These are phyloP conservation scores for Crassisporium funariophilum DNA, from an alignment of 768 basidiomycete genomes.

Conservation along the genomic window DNA sequence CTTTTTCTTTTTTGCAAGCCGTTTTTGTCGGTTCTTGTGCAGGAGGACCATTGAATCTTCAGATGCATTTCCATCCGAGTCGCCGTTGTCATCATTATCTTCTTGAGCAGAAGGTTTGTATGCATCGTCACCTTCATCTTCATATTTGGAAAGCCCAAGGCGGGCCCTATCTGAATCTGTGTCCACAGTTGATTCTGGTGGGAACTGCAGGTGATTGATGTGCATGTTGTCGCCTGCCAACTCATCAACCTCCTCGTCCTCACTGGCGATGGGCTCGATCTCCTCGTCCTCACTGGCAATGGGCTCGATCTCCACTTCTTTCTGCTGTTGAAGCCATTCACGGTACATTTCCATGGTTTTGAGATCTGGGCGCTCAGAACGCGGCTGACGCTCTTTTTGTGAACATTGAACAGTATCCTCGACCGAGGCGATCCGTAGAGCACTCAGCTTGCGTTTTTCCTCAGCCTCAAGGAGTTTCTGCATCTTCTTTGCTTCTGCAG, in stretches of 20 bases:
- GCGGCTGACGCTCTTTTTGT: background rate
- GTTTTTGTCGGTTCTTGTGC: no score
- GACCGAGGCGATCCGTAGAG: background rate
- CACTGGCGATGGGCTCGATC: no score
- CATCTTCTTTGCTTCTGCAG: background rate
- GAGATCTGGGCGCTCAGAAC: background rate
- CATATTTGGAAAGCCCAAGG: background rate
- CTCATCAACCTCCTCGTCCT: background rate
- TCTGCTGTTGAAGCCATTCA: background rate
- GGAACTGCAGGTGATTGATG: background rate
- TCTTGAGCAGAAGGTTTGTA: background rate
- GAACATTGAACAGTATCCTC: background rate
- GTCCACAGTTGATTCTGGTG: background rate
- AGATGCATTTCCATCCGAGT: background rate
- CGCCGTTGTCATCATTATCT: background rate
- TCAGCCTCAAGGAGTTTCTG: no score
- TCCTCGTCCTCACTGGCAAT: no score
- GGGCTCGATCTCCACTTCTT: no score
- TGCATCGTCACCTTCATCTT: background rate
- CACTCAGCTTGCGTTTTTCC: background rate
- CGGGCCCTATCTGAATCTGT: background rate
- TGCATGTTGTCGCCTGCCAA: background rate
- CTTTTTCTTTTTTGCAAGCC: no score
- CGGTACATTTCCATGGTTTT: background rate
- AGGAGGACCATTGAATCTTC: background rate